Percentiles rank a stretch among this genome's conserved stretches.
phyloP scores from a whole-genome alignment of 2,329 filamentous ascomycete species.

The Colletotrichum trifolii region DNA sequence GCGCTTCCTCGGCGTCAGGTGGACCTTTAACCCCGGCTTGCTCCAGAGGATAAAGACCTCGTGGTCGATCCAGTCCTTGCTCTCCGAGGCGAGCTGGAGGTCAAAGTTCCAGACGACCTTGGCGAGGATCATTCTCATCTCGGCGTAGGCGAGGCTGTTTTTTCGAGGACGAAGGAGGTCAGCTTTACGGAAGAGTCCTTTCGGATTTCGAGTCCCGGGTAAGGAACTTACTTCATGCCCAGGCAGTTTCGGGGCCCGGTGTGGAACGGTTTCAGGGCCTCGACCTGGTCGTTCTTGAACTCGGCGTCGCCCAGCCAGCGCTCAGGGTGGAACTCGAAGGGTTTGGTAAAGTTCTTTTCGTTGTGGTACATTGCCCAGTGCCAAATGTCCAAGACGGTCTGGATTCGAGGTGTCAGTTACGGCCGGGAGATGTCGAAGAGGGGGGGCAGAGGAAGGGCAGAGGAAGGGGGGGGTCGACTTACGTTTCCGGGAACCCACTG shows the following conservation, averaged over 20 bases:
- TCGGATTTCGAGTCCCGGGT: neutral
- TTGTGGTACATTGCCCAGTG: slow-evolving; percentile 59
- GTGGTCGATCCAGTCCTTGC: slow-evolving; percentile 21
- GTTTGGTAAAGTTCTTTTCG: slow-evolving; percentile 55
- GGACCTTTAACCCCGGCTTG: slow-evolving; percentile 29
- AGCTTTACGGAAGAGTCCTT: neutral
- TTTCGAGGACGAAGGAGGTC: neutral
- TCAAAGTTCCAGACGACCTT: slow-evolving; percentile 31
- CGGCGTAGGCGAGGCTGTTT: slow-evolving; percentile 30
- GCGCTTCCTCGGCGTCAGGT: slow-evolving; percentile 22
- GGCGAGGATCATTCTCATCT: slow-evolving; percentile 30
- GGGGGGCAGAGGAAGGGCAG: too few relatives aligned
- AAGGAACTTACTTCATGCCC: slow-evolving; percentile 23
- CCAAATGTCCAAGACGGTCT: slow-evolving; percentile 56
- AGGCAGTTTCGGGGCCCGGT: slow-evolving; percentile 26
- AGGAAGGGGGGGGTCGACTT: slow-evolving; percentile 10
- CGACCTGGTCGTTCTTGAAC: slow-evolving; percentile 28
- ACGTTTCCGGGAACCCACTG: slow-evolving; percentile 47
- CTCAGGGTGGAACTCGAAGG: slow-evolving; percentile 63
- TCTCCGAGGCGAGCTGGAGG: slow-evolving; percentile 14
- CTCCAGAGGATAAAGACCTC: slow-evolving; percentile 14
- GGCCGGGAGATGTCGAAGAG: neutral
- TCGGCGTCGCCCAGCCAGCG: slow-evolving; percentile 31
- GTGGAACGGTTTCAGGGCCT: slow-evolving; percentile 31
- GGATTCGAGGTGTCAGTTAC: neutral